Percentiles rank a stretch among this genome's conserved stretches.
Conservation (phyloP, 164 flowering plant species). For the Euptelea pleiosperma region DNA sequence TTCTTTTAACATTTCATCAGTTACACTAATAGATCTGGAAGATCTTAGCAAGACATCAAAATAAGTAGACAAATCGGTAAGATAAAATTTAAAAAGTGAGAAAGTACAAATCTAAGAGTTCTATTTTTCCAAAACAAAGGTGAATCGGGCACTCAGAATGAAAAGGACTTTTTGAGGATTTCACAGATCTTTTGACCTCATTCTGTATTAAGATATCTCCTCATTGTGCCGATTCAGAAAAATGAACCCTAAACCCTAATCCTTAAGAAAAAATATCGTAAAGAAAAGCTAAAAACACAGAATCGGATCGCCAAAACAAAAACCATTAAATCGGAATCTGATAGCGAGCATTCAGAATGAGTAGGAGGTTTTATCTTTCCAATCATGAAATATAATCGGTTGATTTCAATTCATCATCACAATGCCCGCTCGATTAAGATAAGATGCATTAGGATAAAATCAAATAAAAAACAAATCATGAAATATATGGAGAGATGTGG, state of each 20-base stretch:
- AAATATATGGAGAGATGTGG: too few species aligned
- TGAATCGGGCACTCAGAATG: conserved; percentile 12
- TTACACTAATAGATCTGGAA: too few species aligned
- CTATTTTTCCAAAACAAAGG: too few species aligned
- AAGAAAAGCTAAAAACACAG: too few species aligned
- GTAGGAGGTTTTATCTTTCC: conserved; percentile 21
- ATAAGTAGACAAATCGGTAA: too few species aligned
- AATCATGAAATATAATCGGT: conserved; percentile 14
- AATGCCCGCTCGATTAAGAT: not conserved
- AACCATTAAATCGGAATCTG: not conserved
- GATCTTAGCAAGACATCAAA: too few species aligned
- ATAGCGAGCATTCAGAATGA: conserved; percentile 19
- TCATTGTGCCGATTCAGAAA: conserved; percentile 10
- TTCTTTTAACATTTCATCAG: too few species aligned
- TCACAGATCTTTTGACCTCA: conserved; percentile 4
- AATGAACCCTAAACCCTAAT: not conserved
- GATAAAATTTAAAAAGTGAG: too few species aligned
- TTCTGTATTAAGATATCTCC: not conserved
- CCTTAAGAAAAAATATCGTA: too few species aligned
- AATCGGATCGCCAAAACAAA: too few species aligned
- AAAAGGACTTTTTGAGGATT: conserved; percentile 9
- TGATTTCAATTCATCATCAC: conserved; percentile 7
- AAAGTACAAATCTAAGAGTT: too few species aligned
- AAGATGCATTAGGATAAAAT: not conserved
- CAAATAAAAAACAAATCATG: not conserved